These are phyloP conservation scores for Haplosporangium gracile DNA, from an alignment of 192 early-diverging fungal species.

Conservation along the genomic window DNA sequence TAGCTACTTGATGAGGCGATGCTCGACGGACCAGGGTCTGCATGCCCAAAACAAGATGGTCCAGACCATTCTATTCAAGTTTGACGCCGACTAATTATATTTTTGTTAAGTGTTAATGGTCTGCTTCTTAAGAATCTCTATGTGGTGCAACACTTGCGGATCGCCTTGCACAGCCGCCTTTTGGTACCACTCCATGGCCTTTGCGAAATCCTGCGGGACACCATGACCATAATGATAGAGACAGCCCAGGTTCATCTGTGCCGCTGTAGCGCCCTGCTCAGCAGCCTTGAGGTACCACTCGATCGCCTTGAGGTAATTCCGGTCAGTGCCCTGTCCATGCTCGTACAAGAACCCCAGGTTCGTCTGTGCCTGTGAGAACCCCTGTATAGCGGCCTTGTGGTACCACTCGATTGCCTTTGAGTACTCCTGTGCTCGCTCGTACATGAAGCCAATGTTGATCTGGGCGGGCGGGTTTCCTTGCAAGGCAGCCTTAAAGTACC, in stretches of 20 bases:
- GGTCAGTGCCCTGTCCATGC: neutral
- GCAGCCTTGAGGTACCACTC: conserved; percentile 17
- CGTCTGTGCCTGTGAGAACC: neutral
- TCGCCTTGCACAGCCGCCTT: conserved; percentile 6
- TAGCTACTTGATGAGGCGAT: neutral
- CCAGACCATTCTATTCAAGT: neutral
- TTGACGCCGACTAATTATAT: neutral
- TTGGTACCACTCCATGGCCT: neutral
- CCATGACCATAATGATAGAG: conserved; percentile 1
- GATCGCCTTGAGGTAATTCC: neutral
- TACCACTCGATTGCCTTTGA: neutral
- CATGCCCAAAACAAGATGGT: neutral
- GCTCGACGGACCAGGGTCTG: neutral
- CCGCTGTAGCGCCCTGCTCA: neutral
- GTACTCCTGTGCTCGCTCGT: conserved; percentile 12
- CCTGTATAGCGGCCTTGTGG: neutral
- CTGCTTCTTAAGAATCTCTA: neutral
- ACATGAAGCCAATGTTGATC: neutral
- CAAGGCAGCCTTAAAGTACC: conserved; percentile 13
- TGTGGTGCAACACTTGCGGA: neutral
- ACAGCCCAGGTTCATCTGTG: neutral
- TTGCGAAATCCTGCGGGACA: neutral
- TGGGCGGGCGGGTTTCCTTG: conserved; percentile 7
- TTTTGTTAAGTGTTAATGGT: neutral
- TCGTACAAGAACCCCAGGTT: conserved; percentile 4